Percentiles rank a stretch among this genome's conserved stretches.
These are phyloP conservation scores for Rehmannia glutinosa DNA, from an alignment of 257 asterid genomes.

Conservation along the genomic window DNA sequence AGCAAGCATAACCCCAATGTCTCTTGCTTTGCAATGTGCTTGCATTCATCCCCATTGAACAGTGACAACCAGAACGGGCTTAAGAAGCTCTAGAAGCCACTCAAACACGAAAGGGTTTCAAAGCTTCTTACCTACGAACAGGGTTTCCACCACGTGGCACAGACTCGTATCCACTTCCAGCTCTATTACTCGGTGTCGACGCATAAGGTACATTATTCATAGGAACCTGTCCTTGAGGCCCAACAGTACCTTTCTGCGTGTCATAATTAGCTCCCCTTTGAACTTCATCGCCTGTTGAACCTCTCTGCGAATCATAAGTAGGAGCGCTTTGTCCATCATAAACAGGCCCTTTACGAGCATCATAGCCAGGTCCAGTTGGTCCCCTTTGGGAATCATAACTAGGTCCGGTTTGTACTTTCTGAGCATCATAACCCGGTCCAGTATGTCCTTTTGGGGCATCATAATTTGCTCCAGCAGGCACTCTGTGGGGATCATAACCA, in stretches of 20 bases:
- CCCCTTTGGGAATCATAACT: conserved; percentile 40
- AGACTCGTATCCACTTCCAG: conserved; percentile 44
- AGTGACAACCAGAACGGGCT: no score
- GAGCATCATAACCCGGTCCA: conserved; percentile 43
- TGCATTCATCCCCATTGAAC: not conserved
- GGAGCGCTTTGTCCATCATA: conserved; percentile 46
- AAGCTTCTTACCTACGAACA: conserved; percentile 31
- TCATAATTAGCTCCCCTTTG: conserved; percentile 40
- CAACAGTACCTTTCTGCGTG: conserved; percentile 28
- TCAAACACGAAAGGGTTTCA: not conserved
- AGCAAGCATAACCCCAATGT: not conserved
- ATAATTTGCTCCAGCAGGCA: conserved; percentile 32
- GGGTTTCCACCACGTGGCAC: conserved; percentile 49
- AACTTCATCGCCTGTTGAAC: conserved; percentile 44
- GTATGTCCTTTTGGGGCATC: conserved; percentile 37
- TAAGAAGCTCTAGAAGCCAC: not conserved
- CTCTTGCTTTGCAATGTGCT: not conserved
- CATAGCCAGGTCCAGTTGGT: conserved; percentile 22
- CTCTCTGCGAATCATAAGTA: conserved; percentile 44
- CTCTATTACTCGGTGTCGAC: conserved; percentile 30
- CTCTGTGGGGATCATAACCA: conserved; percentile 44
- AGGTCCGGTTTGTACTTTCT: conserved; percentile 28
- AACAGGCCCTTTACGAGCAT: conserved; percentile 18
- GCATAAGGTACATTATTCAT: conserved; percentile 18
- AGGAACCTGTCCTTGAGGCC: conserved; percentile 52